Percentiles rank a stretch among this genome's conserved stretches.
phyloP scores from a whole-genome alignment of 2,329 filamentous ascomycete genomes.

The Akanthomyces lecanii region DNA sequence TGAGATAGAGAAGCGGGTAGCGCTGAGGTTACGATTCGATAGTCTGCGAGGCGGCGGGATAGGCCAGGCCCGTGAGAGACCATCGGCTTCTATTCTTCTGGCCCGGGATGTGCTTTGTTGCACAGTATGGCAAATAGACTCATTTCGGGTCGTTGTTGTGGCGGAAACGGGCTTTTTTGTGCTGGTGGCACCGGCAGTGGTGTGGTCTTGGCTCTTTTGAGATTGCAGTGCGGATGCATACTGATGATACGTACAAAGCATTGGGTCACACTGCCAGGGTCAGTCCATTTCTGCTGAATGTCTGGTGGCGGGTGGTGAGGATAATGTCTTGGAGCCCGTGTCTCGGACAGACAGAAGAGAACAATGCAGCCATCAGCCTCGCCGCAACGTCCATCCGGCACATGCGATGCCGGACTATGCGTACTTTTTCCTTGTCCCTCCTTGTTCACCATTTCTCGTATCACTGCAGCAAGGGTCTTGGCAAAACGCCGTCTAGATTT shows the following conservation, averaged over 20 bases:
- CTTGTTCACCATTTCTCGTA: neutral
- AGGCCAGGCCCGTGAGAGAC: neutral
- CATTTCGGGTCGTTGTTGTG: neutral
- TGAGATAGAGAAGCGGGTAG: neutral
- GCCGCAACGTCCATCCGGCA: neutral
- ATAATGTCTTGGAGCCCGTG: neutral
- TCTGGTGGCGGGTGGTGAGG: neutral
- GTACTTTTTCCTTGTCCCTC: neutral
- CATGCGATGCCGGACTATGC: neutral
- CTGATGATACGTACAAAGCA: neutral
- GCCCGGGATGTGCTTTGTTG: neutral
- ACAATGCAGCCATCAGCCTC: neutral
- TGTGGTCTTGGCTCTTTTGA: neutral
- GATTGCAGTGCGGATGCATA: neutral
- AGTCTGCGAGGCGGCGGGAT: neutral
- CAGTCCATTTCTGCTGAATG: neutral
- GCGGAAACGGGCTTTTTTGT: neutral
- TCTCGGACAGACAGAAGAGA: neutral
- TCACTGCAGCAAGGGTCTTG: constrained; percentile 6
- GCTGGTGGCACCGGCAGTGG: neutral
- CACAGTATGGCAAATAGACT: neutral
- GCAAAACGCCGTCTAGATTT: neutral
- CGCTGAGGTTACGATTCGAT: neutral
- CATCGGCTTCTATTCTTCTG: neutral
- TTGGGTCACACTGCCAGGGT: neutral